Conservation (phyloP, 2,329 filamentous ascomycete genomes). For the Purpureocillium lavendulum region DNA sequence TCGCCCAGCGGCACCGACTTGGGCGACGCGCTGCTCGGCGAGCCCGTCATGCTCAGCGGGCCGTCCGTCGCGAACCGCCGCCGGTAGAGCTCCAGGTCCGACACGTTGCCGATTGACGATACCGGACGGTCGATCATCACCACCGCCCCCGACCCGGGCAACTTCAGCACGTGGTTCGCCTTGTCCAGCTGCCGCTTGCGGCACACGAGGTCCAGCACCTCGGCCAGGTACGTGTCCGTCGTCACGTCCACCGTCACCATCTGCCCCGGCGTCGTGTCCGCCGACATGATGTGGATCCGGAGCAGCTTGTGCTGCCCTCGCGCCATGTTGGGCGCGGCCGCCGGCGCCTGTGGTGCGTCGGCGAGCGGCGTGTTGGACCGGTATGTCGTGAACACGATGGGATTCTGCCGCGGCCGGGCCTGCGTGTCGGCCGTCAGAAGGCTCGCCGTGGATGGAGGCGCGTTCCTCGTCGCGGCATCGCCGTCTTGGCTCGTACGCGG, state of each 20-base stretch:
- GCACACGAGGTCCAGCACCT: conserved; percentile 72
- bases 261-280: conserved; percentile 63
- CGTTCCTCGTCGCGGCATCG: conserved; percentile 12
- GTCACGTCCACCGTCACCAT: conserved; percentile 68
- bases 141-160: conserved; percentile 65
- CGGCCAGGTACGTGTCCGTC: conserved; percentile 74
- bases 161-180: conserved; percentile 68
- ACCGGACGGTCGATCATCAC: conserved; percentile 72
- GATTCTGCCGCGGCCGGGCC: conserved; percentile 40
- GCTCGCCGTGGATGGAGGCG: conserved; percentile 20
- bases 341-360: conserved; percentile 44
- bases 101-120: conserved; percentile 66
- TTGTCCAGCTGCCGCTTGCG: conserved; percentile 72
- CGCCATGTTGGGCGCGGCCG: conserved; percentile 31
- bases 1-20: conserved; percentile 51
- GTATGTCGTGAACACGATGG: conserved; percentile 53
- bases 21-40: conserved; percentile 61
- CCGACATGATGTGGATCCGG: conserved; percentile 61
- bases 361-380: conserved; percentile 45
- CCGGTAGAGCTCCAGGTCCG: conserved; percentile 67
- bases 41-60: conserved; percentile 58
- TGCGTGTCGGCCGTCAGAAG: conserved; percentile 18
- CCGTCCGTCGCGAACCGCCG: conserved; percentile 70
- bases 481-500: conserved; percentile 5
- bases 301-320: conserved; percentile 64